Evolutionary conservation across 1,284 basidiomycete genomes (phyloP).

Genomic region (Sanghuangporus weigelae): DNA sequence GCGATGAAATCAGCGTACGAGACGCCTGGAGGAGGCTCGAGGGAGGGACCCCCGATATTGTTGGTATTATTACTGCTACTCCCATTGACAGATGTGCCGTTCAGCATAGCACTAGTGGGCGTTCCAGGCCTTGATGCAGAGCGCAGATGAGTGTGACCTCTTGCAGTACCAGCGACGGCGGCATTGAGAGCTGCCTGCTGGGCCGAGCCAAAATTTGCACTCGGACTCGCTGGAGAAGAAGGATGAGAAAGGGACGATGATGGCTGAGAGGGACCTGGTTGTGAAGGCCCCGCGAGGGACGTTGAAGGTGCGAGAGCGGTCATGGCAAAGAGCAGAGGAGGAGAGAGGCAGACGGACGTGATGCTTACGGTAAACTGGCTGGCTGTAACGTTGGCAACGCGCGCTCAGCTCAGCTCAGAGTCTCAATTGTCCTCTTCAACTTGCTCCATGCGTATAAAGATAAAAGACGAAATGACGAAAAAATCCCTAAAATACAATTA

Average conservation of each 20-base stretch:
- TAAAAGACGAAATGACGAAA: no score
- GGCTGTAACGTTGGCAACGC: not conserved
- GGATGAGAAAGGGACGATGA: slow-evolving; percentile 34
- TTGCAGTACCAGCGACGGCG: slow-evolving; percentile 30
- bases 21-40: slow-evolving; percentile 56
- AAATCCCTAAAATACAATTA: no score
- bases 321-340: slow-evolving; percentile 10
- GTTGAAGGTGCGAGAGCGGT: slow-evolving; percentile 19
- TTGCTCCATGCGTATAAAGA: no score
- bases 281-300: slow-evolving; percentile 33
- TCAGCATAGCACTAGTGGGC: slow-evolving; percentile 23
- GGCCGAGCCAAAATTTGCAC: slow-evolving; percentile 35
- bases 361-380: not conserved
- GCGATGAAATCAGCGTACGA: slow-evolving; percentile 58
- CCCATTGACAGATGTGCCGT: slow-evolving; percentile 18
- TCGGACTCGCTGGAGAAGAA: slow-evolving; percentile 50
- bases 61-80: slow-evolving; percentile 25
- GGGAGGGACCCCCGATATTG: slow-evolving; percentile 28
- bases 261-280: slow-evolving; percentile 17
- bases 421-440: not conserved
- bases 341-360: slow-evolving; percentile 16
- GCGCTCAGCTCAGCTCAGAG: not conserved
- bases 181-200: slow-evolving; percentile 25
- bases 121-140: slow-evolving; percentile 20
- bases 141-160: slow-evolving; percentile 23